Conservation (phyloP, 345 rosid genomes). For the Salix suchowensis region DNA sequence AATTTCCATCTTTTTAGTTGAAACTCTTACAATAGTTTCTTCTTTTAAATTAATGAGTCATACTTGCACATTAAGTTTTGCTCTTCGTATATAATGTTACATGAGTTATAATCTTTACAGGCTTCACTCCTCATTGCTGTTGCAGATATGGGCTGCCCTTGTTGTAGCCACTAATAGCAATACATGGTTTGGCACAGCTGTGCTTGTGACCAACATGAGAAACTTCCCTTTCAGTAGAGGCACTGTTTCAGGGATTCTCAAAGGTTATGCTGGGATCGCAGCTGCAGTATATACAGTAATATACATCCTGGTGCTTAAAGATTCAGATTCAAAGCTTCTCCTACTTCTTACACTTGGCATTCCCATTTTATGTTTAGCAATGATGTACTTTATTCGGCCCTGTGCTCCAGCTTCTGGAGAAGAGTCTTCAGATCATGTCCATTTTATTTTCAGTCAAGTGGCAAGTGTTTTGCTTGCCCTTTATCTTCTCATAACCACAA, state of each 20-base stretch:
- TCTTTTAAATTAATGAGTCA: background rate
- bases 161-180: constrained; percentile 67
- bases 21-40: background rate
- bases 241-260: constrained; percentile 77
- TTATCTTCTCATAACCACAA: constrained; percentile 55
- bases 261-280: constrained; percentile 77
- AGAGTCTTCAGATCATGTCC: constrained; percentile 73
- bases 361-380: constrained; percentile 59
- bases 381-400: constrained; percentile 71
- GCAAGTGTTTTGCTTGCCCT: constrained; percentile 62
- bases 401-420: constrained; percentile 85
- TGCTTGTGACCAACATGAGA: constrained; percentile 90
- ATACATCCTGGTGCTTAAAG: constrained; percentile 53
- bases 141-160: constrained; percentile 77
- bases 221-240: constrained; percentile 83
- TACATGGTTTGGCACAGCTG: constrained; percentile 86
- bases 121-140: background rate
- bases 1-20: background rate
- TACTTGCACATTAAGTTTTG: background rate
- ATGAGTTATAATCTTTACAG: background rate
- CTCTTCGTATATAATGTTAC: background rate
- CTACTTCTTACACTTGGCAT: constrained; percentile 67
- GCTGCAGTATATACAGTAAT: constrained; percentile 75
- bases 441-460: constrained; percentile 65
- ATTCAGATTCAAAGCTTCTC: constrained; percentile 58